Base-by-base conservation (phyloP, 176 grass and related monocot species). In the Stipa capillata region DNA sequence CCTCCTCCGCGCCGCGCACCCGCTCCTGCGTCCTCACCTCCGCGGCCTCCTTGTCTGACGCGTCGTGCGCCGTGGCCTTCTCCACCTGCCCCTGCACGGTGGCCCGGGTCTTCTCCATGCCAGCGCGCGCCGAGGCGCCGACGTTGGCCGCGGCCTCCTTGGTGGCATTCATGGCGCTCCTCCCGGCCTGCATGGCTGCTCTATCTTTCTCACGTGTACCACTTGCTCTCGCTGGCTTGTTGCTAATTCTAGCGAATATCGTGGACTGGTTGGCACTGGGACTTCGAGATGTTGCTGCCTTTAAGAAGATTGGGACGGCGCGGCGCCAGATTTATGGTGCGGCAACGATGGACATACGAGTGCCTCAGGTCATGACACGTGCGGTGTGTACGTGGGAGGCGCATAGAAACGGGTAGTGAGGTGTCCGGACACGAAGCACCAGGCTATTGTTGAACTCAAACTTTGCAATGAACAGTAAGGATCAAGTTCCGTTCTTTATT, bases 141-240 rank as follows among this genome's bases (percentile, higher is more conserved):
- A 86, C 18, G 67, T 86, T 86, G 2, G 84, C 84, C 43, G 58
- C 76, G 0, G 84, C 44, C 68, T 86, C 76, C 76, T 86, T 86
- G 5, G 78, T 73, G 31, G 71, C 31, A 29, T 74, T 71, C 85
- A 82, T 28, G 21, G 71, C 78, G 10, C 2, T 84, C 85, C 52
- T 82, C 23, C 78, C 78, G 47, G 48, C 70, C 69, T 87, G 78
- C 85, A 87, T 83, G 36, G 0, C 12, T 13, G 18, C n/a, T n/a
- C n/a, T n/a, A n/a, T n/a, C n/a, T n/a, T n/a, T n/a, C 6, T 1
- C 57, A 17, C 11, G 11, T n/a, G 2, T 56, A 9, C 53, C n/a
- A 21, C n/a, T 24, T 3, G 2, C 6, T 23, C 24, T 14, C 11
- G 7, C n/a, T n/a, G n/a, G n/a, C n/a, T n/a, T n/a, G n/a, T n/a